Evolutionary conservation across 108 stramenopile genomes (phyloP).

Genomic region (Epithemia pelagica): DNA sequence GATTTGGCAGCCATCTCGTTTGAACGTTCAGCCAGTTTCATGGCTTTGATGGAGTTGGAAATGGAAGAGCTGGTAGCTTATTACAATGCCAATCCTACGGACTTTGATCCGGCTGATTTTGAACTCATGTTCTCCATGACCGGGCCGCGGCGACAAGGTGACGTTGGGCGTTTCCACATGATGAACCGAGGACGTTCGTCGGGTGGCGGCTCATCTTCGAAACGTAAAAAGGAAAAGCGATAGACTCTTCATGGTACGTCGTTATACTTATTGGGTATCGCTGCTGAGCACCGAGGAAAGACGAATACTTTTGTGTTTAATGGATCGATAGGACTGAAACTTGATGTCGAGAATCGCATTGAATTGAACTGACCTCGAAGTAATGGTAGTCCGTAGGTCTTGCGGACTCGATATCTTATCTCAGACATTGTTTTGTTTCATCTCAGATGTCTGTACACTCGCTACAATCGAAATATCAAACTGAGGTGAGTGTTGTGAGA

Average conservation of each 20-base stretch:
- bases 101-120: constrained; percentile 72
- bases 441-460: no score
- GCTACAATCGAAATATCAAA: no score
- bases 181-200: constrained; percentile 24
- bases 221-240: neutral
- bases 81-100: constrained; percentile 54
- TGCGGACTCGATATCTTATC: no score
- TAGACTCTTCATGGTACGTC: neutral
- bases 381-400: no score
- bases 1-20: constrained; percentile 78
- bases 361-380: no score
- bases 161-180: constrained; percentile 57
- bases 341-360: neutral
- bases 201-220: neutral
- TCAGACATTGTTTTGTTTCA: no score
- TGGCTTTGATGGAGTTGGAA: constrained; percentile 81
- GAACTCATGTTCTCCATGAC: constrained; percentile 78
- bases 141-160: constrained; percentile 69
- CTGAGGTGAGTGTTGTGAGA: no score
- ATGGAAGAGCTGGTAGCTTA: constrained; percentile 72
- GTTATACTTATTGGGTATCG: neutral
- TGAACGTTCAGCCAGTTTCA: constrained; percentile 74
- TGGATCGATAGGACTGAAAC: constrained; percentile 39
- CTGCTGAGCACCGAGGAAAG: constrained; percentile 9
- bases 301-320: constrained; percentile 9